Base-by-base conservation (phyloP, 2,329 filamentous ascomycete species). In the Cytospora leucostoma region DNA sequence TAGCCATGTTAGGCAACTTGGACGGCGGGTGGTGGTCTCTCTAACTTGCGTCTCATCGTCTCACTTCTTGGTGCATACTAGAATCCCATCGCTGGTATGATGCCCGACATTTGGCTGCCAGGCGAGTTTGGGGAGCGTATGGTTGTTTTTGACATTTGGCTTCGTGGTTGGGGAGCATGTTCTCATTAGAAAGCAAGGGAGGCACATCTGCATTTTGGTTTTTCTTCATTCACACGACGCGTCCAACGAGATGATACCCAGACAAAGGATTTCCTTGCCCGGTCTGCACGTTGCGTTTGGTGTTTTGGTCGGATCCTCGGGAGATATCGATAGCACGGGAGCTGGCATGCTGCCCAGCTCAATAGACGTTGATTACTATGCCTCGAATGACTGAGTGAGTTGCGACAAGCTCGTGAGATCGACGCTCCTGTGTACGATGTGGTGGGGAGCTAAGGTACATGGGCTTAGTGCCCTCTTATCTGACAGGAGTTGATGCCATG, bases 231-330 rank as follows among this genome's bases (percentile, higher is more conserved):
- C 21, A 47, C 44, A 47, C n/a, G n/a, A 47, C 44, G 21, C 44
- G n/a, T 47, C 44, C 21, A 47, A 47, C n/a, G n/a, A 47, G 44
- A 47, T 19, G 44, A 47, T 47, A 47, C 44, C 44, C 44, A 47
- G 44, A 47, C 44, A 47, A 47, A 21, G 44, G 44, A 47, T 10
- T 47, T 47, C n/a, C n/a, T 21, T 21, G n/a, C n/a, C 44, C 19
- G 44, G 44, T 47, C 44, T 47, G n/a, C 19, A 47, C n/a, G n/a
- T 21, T 21, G 17, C 44, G 44, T 11, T 19, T 8, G n/a, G 7
- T 19, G 19, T 19, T 4, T 47, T 21, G 4, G 6, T 10, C 44
- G 10, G n/a, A 17, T 7, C 15, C 12, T 11, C 7, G 7, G 19
- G 44, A 19, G 44, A 3, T n/a, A 12, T 47, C 44, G 35, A 12